Evolutionary conservation across 139 green algal genomes (phyloP).

Genomic region (Ettlia oleoabundans): DNA sequence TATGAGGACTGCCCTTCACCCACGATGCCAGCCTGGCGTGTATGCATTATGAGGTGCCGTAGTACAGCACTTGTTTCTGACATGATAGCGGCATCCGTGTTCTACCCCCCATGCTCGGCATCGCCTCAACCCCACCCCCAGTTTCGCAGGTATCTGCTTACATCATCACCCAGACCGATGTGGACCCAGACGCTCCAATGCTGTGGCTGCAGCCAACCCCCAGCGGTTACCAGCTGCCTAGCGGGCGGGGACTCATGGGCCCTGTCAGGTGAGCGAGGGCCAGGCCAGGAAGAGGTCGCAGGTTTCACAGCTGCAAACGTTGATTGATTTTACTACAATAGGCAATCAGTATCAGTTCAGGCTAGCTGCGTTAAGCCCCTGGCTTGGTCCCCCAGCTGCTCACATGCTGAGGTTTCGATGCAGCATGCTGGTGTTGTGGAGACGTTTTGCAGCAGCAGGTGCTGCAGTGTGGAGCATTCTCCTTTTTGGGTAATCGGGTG

Average conservation of each 20-base stretch:
- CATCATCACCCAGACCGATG: constrained; percentile 39
- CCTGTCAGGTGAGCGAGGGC: constrained; percentile 17
- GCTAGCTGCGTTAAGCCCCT: no score
- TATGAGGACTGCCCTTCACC: not conserved
- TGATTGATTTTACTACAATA: no score
- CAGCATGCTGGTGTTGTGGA: no score
- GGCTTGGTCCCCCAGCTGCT: no score
- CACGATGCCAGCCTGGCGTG: not conserved
- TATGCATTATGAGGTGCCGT: not conserved
- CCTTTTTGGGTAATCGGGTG: no score
- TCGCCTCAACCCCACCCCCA: not conserved
- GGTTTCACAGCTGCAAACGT: no score
- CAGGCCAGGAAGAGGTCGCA: no score
- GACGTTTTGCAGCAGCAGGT: no score
- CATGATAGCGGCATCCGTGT: not conserved
- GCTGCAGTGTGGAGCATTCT: no score
- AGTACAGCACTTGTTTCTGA: no score
- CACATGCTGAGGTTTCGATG: no score
- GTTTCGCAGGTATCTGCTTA: constrained; percentile 55
- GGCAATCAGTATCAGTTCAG: no score
- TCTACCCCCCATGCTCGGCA: not conserved
- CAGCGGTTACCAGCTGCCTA: not conserved
- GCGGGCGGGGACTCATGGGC: not conserved
- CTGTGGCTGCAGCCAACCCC: constrained; percentile 43
- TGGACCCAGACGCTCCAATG: constrained; percentile 47